Evolutionary conservation across 108 stramenopile species (phyloP), one percentile per base, ranked within the genome.

Genomic region (Conticribra guillardii): DNA sequence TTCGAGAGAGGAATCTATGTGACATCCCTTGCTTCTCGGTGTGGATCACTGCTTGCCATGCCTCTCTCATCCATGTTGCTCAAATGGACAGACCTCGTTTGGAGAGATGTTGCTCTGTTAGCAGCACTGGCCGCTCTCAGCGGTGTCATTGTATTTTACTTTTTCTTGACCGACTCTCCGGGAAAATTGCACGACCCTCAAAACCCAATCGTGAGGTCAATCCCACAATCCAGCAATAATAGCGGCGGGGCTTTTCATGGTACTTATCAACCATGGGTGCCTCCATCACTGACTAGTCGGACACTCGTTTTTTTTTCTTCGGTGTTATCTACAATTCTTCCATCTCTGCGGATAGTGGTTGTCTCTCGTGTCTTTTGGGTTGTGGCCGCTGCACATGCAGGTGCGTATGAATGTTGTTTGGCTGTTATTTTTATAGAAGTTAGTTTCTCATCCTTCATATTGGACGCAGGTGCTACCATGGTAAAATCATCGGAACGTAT

Each of bases 311-410:
- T 71, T 60, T 17, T 33, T 9, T 45, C 66, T 30, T 61, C 66
- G 1, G 63, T 60, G 24, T 34, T 62, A 21, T 33, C 31, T 32
- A 79, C 72, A 1, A 37, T 88, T 9, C 16, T 89, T 2, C 92
- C 92, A 16, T 91, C 92, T 32, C 26, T 91, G 16, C 51, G 77
- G 29, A 74, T 64, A 50, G 80, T 91, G 2, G 70, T 91, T 1
- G 37, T 46, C 31, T 89, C 84, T 53, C 81, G 85, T 1, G 84
- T 87, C 27, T 94, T 94, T 69, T 94, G 90, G 89, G 71, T 83
- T 55, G 80, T 94, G 18, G 87, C 92, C 11, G 62, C 89, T 32
- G 92, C 89, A 3, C 92, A 94, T 65, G 74, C 88, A 26, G 92
- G 88, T 4, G 85, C 85, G n/a, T n/a, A n/a, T n/a, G n/a, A n/a